Conservation (phyloP, 139 green algal species). For the Ettlia oleoabundans region DNA sequence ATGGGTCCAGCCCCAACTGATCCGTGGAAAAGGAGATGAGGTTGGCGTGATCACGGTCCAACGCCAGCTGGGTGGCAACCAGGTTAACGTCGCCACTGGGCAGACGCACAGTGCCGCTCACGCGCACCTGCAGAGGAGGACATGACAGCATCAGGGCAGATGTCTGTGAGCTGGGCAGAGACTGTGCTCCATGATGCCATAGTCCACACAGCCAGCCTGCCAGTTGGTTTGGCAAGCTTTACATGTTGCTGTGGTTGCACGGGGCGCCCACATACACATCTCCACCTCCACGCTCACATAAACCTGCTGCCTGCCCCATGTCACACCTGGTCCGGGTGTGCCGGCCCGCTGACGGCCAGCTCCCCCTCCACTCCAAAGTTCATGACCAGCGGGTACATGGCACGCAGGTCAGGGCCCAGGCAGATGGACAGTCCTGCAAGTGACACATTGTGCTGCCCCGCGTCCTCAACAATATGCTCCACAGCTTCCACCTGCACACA, state of each 20-base stretch:
- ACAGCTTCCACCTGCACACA: constrained; percentile 40
- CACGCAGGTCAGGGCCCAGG: constrained; percentile 89
- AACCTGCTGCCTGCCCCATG: not conserved
- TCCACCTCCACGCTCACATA: too few species aligned
- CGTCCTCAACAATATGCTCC: constrained; percentile 45
- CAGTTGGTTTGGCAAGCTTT: too few species aligned
- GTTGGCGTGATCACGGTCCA: constrained; percentile 92
- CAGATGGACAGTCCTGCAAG: constrained; percentile 64
- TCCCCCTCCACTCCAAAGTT: constrained; percentile 83
- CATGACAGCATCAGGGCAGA: not conserved
- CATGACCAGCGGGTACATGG: constrained; percentile 92
- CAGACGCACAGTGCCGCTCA: constrained; percentile 68
- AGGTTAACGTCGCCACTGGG: constrained; percentile 92
- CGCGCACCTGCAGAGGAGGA: not conserved
- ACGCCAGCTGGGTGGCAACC: constrained; percentile 89
- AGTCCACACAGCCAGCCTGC: too few species aligned
- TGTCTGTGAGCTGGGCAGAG: too few species aligned
- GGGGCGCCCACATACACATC: not conserved
- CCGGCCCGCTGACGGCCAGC: constrained; percentile 71
- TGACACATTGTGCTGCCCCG: constrained; percentile 34
- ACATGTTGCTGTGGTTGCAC: too few species aligned
- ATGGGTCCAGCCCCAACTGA: constrained; percentile 63
- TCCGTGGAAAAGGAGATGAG: constrained; percentile 79
- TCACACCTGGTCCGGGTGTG: constrained; percentile 51
- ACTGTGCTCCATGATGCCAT: too few species aligned